Base-by-base conservation (phyloP, 2,329 filamentous ascomycete species). In the Fusarium xylarioides region DNA sequence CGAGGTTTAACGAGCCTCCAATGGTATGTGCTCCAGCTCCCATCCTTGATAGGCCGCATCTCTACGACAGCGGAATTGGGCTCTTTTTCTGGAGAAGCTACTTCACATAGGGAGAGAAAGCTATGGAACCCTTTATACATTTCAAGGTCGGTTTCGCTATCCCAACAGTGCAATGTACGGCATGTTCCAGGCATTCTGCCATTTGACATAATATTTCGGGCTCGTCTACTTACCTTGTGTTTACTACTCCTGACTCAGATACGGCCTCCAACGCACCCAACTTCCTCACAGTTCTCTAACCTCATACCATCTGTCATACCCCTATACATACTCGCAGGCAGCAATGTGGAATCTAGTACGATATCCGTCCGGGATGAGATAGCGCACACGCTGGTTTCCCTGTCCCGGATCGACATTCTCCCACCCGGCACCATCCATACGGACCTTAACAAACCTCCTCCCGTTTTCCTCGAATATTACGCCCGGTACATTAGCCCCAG, bases 221-320 rank as follows among this genome's bases (percentile, higher is more conserved):
- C 19, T 12, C 14, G 28, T 30, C 26, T 30, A 21, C 44, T 21
- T 23, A 7, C 14, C 14, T 42, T 46, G 19, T 28, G 5, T 46
- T 46, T 46, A 46, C 23, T 46, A 12, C 43, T 46, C 12, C 16
- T 23, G 21, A 12, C 30, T 19, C 18, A 18, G 6, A 35, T 23
- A 9, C 11, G 11, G 4, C 15, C 23, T 21, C 23, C 49, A 16
- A 26, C 4, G 3, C 19, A 16, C 34, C 23, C 18, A 28, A 40
- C 7, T 11, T 2, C 14, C 50, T 55, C 55, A 23, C 26, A 26
- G 5, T 26, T 11, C 35, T 40, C 11, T 3, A 11, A 14, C 16
- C n/a, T 15, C 6, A 23, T 11, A 16, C 2, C 12, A 32, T 18
- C 7, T 21, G 1, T 2, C 0, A 26, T 7, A 15, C 1, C 10